Evolutionary conservation across 2,329 filamentous ascomycete species (phyloP).

Genomic region (Penicillium sp.): DNA sequence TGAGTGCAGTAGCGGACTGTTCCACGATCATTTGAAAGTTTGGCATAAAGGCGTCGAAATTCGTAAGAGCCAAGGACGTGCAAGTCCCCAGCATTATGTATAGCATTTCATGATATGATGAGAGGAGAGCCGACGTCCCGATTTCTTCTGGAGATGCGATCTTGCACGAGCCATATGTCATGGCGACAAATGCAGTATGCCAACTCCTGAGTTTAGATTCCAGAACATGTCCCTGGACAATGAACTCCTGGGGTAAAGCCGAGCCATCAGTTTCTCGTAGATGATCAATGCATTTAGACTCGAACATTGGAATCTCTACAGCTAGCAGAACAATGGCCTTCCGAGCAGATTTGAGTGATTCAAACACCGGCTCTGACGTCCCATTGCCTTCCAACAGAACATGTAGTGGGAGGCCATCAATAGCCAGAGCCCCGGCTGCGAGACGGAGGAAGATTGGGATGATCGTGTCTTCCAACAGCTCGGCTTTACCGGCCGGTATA

Average conservation of each 20-base stretch:
- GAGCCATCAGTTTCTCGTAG: conserved; percentile 7
- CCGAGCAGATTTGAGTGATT: conserved; percentile 27
- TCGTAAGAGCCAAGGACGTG: conserved; percentile 19
- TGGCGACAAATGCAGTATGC: conserved; percentile 22
- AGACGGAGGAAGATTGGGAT: conserved; percentile 33
- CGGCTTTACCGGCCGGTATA: conserved; percentile 12
- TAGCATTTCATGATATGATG: conserved; percentile 26
- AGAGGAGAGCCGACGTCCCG: conserved; percentile 23
- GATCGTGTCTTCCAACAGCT: conserved; percentile 27
- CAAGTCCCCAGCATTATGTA: conserved; percentile 25
- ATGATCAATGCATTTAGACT: conserved; percentile 21
- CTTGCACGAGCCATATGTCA: conserved; percentile 12
- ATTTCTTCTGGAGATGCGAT: conserved; percentile 14
- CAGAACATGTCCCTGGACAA: conserved; percentile 15
- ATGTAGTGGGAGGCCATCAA: conserved; percentile 12
- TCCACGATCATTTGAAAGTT: conserved; percentile 32
- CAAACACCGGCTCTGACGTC: conserved; percentile 6
- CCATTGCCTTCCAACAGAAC: conserved; percentile 16
- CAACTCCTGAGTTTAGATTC: conserved; percentile 22
- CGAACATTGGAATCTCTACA: conserved; percentile 26
- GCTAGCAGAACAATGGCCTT: conserved; percentile 27
- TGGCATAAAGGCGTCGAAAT: conserved; percentile 23
- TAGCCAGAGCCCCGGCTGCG: conserved; percentile 21
- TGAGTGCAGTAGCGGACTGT: conserved; percentile 24
- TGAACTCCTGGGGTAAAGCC: conserved; percentile 17